Base-by-base conservation (phyloP, 2,329 filamentous ascomycete genomes). In the Macrophomina pseudophaseolina region DNA sequence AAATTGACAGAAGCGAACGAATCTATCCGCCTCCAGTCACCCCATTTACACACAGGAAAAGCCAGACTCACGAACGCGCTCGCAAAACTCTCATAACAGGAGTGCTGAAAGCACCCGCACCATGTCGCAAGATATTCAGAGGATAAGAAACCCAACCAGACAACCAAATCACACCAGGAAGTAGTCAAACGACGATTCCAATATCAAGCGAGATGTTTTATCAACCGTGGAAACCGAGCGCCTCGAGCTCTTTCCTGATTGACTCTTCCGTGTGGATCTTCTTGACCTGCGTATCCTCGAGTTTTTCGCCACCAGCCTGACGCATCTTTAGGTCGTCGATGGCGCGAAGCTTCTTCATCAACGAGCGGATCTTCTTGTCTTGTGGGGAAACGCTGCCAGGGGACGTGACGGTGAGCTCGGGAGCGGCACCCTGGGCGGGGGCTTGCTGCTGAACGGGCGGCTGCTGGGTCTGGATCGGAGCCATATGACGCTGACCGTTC, bases 271-370 rank as follows among this genome's bases (percentile, higher is more conserved):
- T 98, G 66, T 88, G 87, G 73, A 99, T 99, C 87, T 99, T 99
- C 86, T 97, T 96, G 80, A 99, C 89, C 82, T 99, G 95, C 38
- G 95, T 99, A 75, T 97, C 94, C 82, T 99, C 95, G 68, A 99
- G 83, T 85, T 97, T 98, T 85, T 99, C 95, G 5, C 94, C 94
- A 40, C 91, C 90, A 2, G 94, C 95, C 71, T 94, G 89, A 66
- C 95, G 89, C 94, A 98, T 97, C 84, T 98, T 97, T 69, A 99
- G 83, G 78, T 99, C 95, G 76, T 99, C 95, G 75, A 99, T 99
- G 11, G 95, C 95, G 23, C 95, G 89, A 69, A 99, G 91, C 86
- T 99, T 99, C 87, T 99, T 99, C 78, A 97, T 86, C 69, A 99
- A 85, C 68, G 92, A 92, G 66, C 95, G 87, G 69, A 97, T 87